Percentiles rank a stretch among this genome's conserved stretches.
Evolutionary conservation across 441 rosid species (phyloP).

Genomic region (Heliophila coronopifolia): DNA sequence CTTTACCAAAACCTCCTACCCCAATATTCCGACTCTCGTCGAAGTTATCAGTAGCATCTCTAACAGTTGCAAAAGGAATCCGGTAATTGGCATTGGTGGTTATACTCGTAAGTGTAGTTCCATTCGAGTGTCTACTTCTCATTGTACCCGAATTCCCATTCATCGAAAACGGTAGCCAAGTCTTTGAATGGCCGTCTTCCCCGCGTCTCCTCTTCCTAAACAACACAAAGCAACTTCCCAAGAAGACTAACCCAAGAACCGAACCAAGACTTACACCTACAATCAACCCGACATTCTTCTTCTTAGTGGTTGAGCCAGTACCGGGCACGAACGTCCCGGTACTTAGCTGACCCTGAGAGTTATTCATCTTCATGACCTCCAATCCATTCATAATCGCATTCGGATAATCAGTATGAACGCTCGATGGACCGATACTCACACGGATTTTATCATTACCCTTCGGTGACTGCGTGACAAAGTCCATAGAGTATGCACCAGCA

Average conservation of each 20-base stretch:
- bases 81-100: slow-evolving; percentile 59
- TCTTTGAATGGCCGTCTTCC: slow-evolving; percentile 56
- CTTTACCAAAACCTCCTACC: slow-evolving; percentile 94
- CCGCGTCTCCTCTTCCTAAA: slow-evolving; percentile 40
- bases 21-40: slow-evolving; percentile 81
- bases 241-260: slow-evolving; percentile 30
- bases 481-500: slow-evolving; percentile 50
- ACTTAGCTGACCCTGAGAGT: slow-evolving; percentile 55
- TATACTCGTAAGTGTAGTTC: slow-evolving; percentile 48
- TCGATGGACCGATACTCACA: slow-evolving; percentile 67
- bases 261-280: slow-evolving; percentile 49
- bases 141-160: slow-evolving; percentile 47
- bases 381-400: slow-evolving; percentile 74
- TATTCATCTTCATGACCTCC: slow-evolving; percentile 89
- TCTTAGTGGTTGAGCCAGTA: slow-evolving; percentile 38
- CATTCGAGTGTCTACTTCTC: slow-evolving; percentile 28
- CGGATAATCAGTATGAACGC: slow-evolving; percentile 31
- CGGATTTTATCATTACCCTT: slow-evolving; percentile 34
- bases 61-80: slow-evolving; percentile 64
- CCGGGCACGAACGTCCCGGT: not conserved
- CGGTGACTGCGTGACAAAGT: slow-evolving; percentile 37
- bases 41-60: slow-evolving; percentile 79
- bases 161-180: slow-evolving; percentile 68
- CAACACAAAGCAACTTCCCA: slow-evolving; percentile 41
- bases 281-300: slow-evolving; percentile 40